phyloP scores from a whole-genome alignment of 2,329 filamentous ascomycete species.

The Trichoderma atrobrunneum region DNA sequence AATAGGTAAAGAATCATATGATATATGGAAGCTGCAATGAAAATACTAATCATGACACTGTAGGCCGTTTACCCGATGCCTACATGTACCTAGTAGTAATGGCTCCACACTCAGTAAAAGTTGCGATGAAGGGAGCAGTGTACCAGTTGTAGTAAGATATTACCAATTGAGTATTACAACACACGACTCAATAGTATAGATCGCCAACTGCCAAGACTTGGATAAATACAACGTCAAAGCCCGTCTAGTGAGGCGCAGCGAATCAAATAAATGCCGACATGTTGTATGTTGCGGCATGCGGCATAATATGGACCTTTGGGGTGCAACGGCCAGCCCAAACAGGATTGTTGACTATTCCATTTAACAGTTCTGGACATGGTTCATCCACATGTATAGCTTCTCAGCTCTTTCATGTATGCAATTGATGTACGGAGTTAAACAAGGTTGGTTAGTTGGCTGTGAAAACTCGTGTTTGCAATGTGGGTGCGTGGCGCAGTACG shows the following conservation, averaged over 20 bases:
- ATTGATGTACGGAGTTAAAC: neutral
- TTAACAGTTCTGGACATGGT: neutral
- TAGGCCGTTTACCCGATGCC: neutral
- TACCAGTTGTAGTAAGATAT: neutral
- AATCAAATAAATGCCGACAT: neutral
- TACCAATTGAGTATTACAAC: neutral
- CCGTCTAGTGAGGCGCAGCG: neutral
- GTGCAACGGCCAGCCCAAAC: neutral
- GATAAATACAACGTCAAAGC: neutral
- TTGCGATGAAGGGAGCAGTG: neutral
- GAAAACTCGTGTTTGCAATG: neutral
- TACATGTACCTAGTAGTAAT: neutral
- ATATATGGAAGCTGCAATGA: neutral
- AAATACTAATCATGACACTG: neutral
- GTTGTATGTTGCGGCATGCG: neutral
- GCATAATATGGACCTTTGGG: neutral
- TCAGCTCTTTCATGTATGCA: neutral
- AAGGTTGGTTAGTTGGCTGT: neutral
- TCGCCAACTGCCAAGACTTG: neutral
- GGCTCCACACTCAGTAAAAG: neutral
- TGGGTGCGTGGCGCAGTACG: constrained; percentile 11
- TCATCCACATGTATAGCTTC: neutral
- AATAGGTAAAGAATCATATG: neutral
- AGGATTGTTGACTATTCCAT: neutral
- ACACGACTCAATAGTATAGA: neutral